Evolutionary conservation across 2,329 filamentous ascomycete species (phyloP).

Genomic region (Colletotrichum chrysophilum): DNA sequence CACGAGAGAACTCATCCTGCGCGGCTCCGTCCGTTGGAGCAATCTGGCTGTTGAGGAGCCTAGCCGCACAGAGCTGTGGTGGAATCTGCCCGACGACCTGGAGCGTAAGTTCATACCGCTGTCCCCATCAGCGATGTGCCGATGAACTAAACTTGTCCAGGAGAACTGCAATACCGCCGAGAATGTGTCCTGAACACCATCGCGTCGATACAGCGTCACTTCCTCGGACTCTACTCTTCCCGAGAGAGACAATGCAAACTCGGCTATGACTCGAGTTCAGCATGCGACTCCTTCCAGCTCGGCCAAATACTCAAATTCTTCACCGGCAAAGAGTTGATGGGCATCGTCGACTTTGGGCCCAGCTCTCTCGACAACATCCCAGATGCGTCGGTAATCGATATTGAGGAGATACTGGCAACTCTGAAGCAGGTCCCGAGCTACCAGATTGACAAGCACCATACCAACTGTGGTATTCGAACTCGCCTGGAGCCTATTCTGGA

Average conservation of each 20-base stretch:
- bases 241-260: conserved; percentile 72
- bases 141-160: conserved; percentile 36
- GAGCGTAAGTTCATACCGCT: conserved; percentile 56
- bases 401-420: conserved; percentile 63
- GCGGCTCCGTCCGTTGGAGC: conserved; percentile 67
- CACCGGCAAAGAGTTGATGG: conserved; percentile 63
- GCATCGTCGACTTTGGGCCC: conserved; percentile 61
- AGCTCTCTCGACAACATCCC: conserved; percentile 48
- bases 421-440: conserved; percentile 73
- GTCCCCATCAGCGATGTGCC: neutral
- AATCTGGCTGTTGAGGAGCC: conserved; percentile 37
- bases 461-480: conserved; percentile 73
- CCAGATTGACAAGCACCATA: conserved; percentile 76
- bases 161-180: conserved; percentile 70
- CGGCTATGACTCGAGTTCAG: conserved; percentile 73
- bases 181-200: conserved; percentile 72
- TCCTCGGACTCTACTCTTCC: conserved; percentile 70
- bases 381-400: conserved; percentile 62
- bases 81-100: conserved; percentile 72
- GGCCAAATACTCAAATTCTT: conserved; percentile 80
- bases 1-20: conserved; percentile 69
- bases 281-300: conserved; percentile 80
- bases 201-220: conserved; percentile 72
- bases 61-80: conserved; percentile 62
- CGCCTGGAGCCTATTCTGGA: conserved; percentile 71